These are phyloP conservation scores for Penicillium sp. DNA, from an alignment of 2,329 filamentous ascomycete genomes.

Conservation along the genomic window DNA sequence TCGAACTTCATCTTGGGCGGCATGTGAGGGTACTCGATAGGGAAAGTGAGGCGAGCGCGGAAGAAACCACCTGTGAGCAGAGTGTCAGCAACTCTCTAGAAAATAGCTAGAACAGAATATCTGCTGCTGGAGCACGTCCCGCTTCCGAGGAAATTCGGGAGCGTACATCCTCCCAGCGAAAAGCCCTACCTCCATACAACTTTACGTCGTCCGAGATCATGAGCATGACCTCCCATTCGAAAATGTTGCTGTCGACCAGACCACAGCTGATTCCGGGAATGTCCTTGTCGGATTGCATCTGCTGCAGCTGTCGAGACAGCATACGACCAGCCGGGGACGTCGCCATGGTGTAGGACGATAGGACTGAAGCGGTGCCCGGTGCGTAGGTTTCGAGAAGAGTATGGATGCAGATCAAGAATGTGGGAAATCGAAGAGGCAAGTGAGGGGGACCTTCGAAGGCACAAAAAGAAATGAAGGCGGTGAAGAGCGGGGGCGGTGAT, in stretches of 20 bases:
- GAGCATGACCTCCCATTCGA: conserved; percentile 98
- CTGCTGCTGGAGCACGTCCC: not conserved
- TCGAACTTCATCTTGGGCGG: conserved; percentile 89
- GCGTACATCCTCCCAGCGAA: not conserved
- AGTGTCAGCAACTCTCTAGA: not conserved
- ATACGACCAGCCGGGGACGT: conserved; percentile 56
- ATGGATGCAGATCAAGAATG: not conserved
- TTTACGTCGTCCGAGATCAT: conserved; percentile 96
- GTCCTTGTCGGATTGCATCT: conserved; percentile 89
- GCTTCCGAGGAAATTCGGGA: not conserved
- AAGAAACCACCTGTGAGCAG: conserved; percentile 75
- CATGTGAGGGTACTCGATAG: conserved; percentile 77
- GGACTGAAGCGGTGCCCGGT: not conserved
- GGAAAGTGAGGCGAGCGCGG: conserved; percentile 79
- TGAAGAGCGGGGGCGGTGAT: conserved; percentile 9
- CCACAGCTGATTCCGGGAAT: conserved; percentile 94
- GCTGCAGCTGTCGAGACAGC: conserved; percentile 81
- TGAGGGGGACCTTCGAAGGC: conserved; percentile 3
- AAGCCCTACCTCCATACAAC: conserved; percentile 74
- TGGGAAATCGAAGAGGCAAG: not conserved
- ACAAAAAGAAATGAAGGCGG: conserved; percentile 20
- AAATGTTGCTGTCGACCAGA: conserved; percentile 79
- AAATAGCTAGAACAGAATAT: not conserved
- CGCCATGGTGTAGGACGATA: conserved; percentile 33
- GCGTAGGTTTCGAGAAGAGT: not conserved